Conservation (phyloP, 768 basidiomycete genomes). For the Coprinopsis marcescibilis region DNA sequence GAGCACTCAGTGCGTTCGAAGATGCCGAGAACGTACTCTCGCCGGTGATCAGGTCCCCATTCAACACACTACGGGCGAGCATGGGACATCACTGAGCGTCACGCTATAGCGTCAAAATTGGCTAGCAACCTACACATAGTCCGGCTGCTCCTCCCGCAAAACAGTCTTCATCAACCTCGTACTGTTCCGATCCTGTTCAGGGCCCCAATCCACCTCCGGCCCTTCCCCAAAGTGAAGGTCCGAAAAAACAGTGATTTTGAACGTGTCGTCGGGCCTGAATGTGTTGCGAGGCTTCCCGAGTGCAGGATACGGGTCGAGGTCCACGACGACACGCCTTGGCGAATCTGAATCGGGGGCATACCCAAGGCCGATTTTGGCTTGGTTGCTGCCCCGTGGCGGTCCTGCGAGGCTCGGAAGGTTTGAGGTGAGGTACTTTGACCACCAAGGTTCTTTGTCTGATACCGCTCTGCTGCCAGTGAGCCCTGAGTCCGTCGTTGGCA, state of each 20-base stretch:
- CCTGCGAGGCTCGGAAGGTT: too few species aligned
- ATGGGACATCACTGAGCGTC: background rate
- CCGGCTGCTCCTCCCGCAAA: slow-evolving; percentile 52
- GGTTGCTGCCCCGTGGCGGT: too few species aligned
- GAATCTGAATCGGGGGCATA: too few species aligned
- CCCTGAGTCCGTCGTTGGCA: too few species aligned
- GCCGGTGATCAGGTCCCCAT: slow-evolving; percentile 71
- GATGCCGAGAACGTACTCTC: slow-evolving; percentile 40
- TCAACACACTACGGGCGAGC: slow-evolving; percentile 44
- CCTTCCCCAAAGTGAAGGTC: slow-evolving; percentile 77
- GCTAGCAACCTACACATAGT: slow-evolving; percentile 52
- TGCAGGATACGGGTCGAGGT: slow-evolving; percentile 31
- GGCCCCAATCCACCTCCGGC: slow-evolving; percentile 64
- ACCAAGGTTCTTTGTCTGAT: too few species aligned
- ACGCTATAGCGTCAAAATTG: background rate
- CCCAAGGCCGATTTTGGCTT: too few species aligned
- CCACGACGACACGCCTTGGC: too few species aligned
- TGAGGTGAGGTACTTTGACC: too few species aligned
- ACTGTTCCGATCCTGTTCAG: slow-evolving; percentile 61
- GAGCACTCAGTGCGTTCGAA: background rate
- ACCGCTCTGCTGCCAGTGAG: too few species aligned
- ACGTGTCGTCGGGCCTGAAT: slow-evolving; percentile 53
- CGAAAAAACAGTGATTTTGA: slow-evolving; percentile 71
- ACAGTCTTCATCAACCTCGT: slow-evolving; percentile 51
- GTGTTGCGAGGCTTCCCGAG: slow-evolving; percentile 37